Percentiles rank a stretch among this genome's conserved stretches.
Conservation (phyloP, 2,329 filamentous ascomycete genomes). For the Pseudomassariella vexata region DNA sequence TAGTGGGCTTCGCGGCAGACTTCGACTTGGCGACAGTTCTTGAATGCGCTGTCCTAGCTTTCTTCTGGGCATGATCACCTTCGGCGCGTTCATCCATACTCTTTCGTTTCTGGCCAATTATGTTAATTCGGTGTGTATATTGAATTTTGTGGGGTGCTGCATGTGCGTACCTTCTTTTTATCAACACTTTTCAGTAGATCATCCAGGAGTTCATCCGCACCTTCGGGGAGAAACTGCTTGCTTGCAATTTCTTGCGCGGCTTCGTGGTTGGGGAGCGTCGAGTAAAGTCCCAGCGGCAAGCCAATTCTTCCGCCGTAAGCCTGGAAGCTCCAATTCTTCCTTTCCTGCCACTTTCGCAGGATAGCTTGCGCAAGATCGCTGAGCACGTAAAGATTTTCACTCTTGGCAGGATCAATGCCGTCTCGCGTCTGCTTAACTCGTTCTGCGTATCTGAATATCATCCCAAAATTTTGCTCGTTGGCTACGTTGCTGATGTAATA, state of each 20-base stretch:
- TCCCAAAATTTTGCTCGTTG: constrained; percentile 77
- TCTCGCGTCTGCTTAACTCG: constrained; percentile 87
- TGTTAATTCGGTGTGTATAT: constrained; percentile 10
- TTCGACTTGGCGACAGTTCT: constrained; percentile 25
- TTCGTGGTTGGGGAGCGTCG: constrained; percentile 66
- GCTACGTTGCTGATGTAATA: constrained; percentile 83
- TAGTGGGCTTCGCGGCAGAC: constrained; percentile 24
- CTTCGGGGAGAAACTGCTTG: constrained; percentile 76
- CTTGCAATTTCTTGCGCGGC: constrained; percentile 80
- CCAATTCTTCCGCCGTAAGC: constrained; percentile 76
- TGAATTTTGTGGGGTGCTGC: constrained; percentile 1
- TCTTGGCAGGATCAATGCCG: constrained; percentile 60
- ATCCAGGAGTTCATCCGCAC: constrained; percentile 70
- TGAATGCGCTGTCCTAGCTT: constrained; percentile 25
- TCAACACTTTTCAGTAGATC: constrained; percentile 60
- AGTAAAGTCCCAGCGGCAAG: constrained; percentile 74
- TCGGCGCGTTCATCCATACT: constrained; percentile 43
- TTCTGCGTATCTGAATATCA: constrained; percentile 90
- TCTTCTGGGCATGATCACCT: constrained; percentile 37
- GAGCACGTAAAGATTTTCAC: constrained; percentile 75
- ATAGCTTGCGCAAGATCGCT: constrained; percentile 81
- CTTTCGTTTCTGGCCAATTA: constrained; percentile 49
- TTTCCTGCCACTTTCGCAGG: constrained; percentile 80
- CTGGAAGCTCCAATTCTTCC: constrained; percentile 79
- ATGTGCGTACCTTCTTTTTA: constrained; percentile 57